These are phyloP conservation scores for Penicillium brevicompactum DNA, from an alignment of 2,329 filamentous ascomycete species.

Conservation along the genomic window DNA sequence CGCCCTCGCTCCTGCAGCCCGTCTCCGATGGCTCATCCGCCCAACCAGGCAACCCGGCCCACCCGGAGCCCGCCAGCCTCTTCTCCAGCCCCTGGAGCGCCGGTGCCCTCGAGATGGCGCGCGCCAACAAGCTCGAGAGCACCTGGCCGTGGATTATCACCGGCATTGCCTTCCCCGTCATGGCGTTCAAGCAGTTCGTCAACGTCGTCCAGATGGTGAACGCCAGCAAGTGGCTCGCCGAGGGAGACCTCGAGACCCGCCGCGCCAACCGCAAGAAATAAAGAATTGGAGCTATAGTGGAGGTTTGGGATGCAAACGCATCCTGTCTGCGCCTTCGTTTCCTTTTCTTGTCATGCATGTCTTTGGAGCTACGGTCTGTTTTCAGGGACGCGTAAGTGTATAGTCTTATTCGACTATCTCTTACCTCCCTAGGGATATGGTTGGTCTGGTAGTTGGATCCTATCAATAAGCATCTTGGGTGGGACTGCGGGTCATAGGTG, in stretches of 20 bases:
- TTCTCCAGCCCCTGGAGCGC: conserved; percentile 91
- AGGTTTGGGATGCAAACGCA: neutral
- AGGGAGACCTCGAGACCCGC: conserved; percentile 69
- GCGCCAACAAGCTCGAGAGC: conserved; percentile 89
- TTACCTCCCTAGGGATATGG: conserved; percentile 10
- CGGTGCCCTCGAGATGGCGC: conserved; percentile 85
- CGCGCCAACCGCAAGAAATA: conserved; percentile 56
- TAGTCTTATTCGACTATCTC: conserved; percentile 6
- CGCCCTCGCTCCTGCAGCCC: conserved; percentile 74
- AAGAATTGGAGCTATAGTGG: neutral
- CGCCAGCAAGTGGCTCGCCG: conserved; percentile 86
- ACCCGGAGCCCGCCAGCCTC: conserved; percentile 69
- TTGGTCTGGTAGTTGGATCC: conserved; percentile 19
- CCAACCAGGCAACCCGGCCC: conserved; percentile 68
- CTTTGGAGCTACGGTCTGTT: conserved; percentile 34
- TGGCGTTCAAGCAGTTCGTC: conserved; percentile 89
- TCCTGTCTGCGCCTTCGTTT: conserved; percentile 12
- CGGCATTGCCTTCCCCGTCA: conserved; percentile 78
- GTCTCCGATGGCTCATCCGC: conserved; percentile 58
- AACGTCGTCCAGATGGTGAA: conserved; percentile 94
- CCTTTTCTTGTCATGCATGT: conserved; percentile 30
- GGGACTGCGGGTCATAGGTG: conserved; percentile 10
- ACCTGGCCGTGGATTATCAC: conserved; percentile 78
- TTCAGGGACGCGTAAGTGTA: conserved; percentile 14
- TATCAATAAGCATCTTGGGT: conserved; percentile 23